Base-by-base conservation (phyloP, 345 rosid species). In the Ceriops tagal region DNA sequence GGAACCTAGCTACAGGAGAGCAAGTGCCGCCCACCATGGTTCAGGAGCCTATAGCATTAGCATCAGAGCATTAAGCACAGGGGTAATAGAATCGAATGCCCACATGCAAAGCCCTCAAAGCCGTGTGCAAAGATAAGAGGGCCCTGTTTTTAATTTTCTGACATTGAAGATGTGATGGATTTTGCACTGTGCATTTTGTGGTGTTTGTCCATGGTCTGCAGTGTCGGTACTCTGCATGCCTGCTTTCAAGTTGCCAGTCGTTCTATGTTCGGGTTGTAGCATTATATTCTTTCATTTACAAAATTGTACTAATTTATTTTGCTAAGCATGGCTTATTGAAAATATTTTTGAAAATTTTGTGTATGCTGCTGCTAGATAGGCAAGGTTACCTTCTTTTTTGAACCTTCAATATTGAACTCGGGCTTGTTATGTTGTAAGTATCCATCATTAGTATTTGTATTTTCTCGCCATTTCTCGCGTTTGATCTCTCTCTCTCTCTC, bases 151-250 rank as follows among this genome's bases (percentile, higher is more conserved):
- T 55, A 60, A 75, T 64, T 68, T 66, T 71, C 66, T 58, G 66
- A 69, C 64, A 61, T 65, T 62, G 64, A 65, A 64, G 77, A 73
- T 68, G 6, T 63, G 76, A 71, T 62, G 60, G 76, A 57, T 70
- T 74, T 65, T 78, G 69, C 69, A 62, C 70, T 75, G 47, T 32
- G 74, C 75, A 66, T 71, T 79, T 68, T 74, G 68, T 70, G 58
- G 22, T 77, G 64, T 74, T 70, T 81, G 79, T 73, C 74, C 66
- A 64, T 81, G 63, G 68, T 77, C 71, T 69, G 81, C 71, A 68
- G 79, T 78, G 59, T 73, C 73, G 71, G 64, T 73, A 74, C 56
- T 65, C 76, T 72, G 80, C 69, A 53, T 85, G 82, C 83, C 72
- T 77, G 78, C 74, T 71, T 80, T 70, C 66, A 35, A 65, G 79